phyloP scores from a whole-genome alignment of 176 grass and related monocot genomes.

The Paspalum vaginatum region DNA sequence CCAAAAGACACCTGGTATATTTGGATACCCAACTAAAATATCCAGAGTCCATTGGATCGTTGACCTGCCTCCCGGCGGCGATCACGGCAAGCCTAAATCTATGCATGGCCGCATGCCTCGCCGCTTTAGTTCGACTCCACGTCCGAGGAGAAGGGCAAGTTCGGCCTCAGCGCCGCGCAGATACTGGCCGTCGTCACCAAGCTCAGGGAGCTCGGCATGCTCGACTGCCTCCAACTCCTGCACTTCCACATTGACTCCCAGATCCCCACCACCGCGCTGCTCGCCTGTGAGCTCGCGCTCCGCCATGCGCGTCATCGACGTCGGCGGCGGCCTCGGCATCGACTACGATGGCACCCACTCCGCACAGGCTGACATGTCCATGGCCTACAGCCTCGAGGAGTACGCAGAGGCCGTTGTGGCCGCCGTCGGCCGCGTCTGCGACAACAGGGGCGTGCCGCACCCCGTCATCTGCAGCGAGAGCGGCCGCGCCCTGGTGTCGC shows the following conservation, averaged over 20 bases:
- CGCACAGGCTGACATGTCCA: constrained; percentile 77
- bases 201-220: constrained; percentile 67
- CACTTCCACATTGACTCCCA: constrained; percentile 98
- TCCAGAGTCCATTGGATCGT: no score
- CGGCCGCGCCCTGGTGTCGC: constrained; percentile 89
- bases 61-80: no score
- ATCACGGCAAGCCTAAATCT: no score
- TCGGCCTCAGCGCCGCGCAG: constrained; percentile 76
- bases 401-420: constrained; percentile 75
- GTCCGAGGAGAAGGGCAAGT: constrained; percentile 95
- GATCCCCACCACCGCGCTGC: constrained; percentile 83
- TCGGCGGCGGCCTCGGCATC: constrained; percentile 85
- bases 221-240: constrained; percentile 93
- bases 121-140: constrained; percentile 92
- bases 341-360: constrained; percentile 91
- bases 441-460: constrained; percentile 71
- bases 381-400: constrained; percentile 84
- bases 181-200: constrained; percentile 75
- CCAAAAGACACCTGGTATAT: no score
- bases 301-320: constrained; percentile 76
- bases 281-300: constrained; percentile 85
- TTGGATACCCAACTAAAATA: no score
- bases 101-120: no score
- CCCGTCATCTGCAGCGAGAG: constrained; percentile 94
- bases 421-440: constrained; percentile 70